Percentiles rank a stretch among this genome's conserved stretches.
Evolutionary conservation across 2,329 filamentous ascomycete species (phyloP).

Genomic region (Fusarium robinianum): DNA sequence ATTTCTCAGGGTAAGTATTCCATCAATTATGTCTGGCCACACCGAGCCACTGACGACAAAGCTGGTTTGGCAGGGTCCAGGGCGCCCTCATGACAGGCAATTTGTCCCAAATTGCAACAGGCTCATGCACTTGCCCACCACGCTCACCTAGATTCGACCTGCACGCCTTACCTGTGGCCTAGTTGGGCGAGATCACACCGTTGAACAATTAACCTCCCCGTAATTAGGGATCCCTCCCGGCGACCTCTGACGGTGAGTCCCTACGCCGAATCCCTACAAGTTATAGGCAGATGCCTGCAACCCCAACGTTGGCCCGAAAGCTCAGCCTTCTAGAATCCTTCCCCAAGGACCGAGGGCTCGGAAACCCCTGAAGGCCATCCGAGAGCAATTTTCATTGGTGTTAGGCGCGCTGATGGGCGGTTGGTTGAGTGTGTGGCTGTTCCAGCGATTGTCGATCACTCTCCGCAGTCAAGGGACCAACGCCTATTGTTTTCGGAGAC

Average conservation of each 20-base stretch:
- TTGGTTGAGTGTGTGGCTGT: slow-evolving; percentile 11
- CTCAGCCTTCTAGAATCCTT: slow-evolving; percentile 38
- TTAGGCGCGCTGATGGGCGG: slow-evolving; percentile 8
- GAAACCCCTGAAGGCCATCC: slow-evolving; percentile 23
- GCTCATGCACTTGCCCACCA: slow-evolving; percentile 1
- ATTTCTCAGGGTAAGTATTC: no score
- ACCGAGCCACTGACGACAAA: no score
- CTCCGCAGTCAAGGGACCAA: slow-evolving; percentile 20
- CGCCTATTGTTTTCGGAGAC: slow-evolving; percentile 3
- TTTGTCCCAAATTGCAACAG: neutral
- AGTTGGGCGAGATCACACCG: no score
- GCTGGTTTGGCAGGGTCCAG: no score
- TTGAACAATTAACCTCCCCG: no score
- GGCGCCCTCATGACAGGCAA: slow-evolving; percentile 1
- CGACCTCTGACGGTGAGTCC: slow-evolving; percentile 18
- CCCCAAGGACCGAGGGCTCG: slow-evolving; percentile 18
- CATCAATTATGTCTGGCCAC: no score
- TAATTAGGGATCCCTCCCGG: no score
- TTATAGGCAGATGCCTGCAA: slow-evolving; percentile 3
- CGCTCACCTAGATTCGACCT: slow-evolving; percentile 1
- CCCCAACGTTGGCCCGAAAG: slow-evolving; percentile 12
- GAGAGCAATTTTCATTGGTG: slow-evolving; percentile 24
- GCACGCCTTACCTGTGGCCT: no score
- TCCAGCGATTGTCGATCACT: slow-evolving; percentile 23
- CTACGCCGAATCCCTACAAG: slow-evolving; percentile 15